phyloP scores from a whole-genome alignment of 2,329 filamentous ascomycete species.

The Karstenula rhodostoma region DNA sequence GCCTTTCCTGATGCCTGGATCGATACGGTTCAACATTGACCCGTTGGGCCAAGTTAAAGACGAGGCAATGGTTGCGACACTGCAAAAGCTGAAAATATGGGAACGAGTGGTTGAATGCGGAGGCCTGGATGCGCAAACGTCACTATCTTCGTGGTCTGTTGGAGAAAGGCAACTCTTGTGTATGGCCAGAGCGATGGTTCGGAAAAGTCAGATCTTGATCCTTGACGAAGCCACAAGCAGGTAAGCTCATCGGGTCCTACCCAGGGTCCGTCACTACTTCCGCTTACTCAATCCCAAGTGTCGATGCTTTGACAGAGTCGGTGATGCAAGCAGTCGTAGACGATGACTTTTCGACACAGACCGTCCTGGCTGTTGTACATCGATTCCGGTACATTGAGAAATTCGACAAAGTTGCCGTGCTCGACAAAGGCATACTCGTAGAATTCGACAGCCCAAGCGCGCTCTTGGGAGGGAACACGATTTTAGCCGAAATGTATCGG shows the following conservation, averaged over 20 bases:
- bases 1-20: conserved; percentile 55
- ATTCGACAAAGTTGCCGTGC: conserved; percentile 21
- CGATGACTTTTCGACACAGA: conserved; percentile 53
- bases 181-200: conserved; percentile 64
- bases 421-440: conserved; percentile 17
- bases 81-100: conserved; percentile 55
- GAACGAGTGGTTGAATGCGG: conserved; percentile 34
- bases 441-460: conserved; percentile 16
- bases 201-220: conserved; percentile 22
- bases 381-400: conserved; percentile 12
- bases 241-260: conserved; percentile 5
- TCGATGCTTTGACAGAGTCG: conserved; percentile 52
- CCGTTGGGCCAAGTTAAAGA: conserved; percentile 45
- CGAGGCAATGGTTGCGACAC: conserved; percentile 42
- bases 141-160: conserved; percentile 11
- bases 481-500: conserved; percentile 12
- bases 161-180: conserved; percentile 70
- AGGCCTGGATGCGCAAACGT: conserved; percentile 17
- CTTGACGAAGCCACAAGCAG: conserved; percentile 29
- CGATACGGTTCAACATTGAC: conserved; percentile 56
- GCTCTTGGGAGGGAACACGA: conserved; percentile 5
- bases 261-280: neutral
- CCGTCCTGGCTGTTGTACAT: conserved; percentile 18
- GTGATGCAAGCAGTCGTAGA: conserved; percentile 63
- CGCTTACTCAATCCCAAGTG: conserved; percentile 11